phyloP scores from a whole-genome alignment of 768 basidiomycete genomes.

The Amanita inopinata region DNA sequence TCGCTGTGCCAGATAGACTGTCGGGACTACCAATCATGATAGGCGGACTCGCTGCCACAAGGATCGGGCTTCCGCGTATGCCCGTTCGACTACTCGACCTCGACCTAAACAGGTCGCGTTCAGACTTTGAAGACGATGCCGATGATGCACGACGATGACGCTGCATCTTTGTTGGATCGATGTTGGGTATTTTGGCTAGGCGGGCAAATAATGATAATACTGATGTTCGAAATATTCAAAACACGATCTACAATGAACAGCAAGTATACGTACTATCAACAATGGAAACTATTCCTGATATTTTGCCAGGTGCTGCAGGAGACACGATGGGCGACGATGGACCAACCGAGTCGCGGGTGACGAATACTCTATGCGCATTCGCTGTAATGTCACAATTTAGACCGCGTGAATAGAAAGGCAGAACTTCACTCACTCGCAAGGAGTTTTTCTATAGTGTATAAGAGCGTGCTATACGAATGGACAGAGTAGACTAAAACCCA shows the following conservation, averaged over 20 bases:
- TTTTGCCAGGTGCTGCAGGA: constrained; percentile 32
- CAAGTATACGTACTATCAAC: constrained; percentile 54
- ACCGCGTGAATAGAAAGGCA: background rate
- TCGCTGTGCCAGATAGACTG: background rate
- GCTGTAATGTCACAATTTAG: constrained; percentile 30
- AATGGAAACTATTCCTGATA: constrained; percentile 72
- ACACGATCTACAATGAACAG: background rate
- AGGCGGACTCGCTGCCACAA: constrained; percentile 23
- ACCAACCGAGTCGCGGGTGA: constrained; percentile 49
- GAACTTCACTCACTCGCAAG: constrained; percentile 55
- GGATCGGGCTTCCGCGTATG: constrained; percentile 23
- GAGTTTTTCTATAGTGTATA: constrained; percentile 70
- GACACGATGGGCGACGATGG: constrained; percentile 41
- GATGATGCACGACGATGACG: constrained; percentile 75
- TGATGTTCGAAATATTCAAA: constrained; percentile 18
- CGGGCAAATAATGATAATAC: constrained; percentile 76
- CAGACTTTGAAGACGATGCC: constrained; percentile 47
- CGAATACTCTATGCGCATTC: constrained; percentile 71
- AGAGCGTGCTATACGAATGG: constrained; percentile 48
- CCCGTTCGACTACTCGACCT: constrained; percentile 33
- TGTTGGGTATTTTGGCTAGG: constrained; percentile 58
- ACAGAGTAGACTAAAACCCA: constrained; percentile 62
- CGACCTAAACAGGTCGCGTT: constrained; percentile 25
- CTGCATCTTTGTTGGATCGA: constrained; percentile 73
- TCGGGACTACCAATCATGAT: constrained; percentile 6